Evolutionary conservation across 306 rosid species (phyloP), one percentile per base, ranked within the genome.

Genomic region (Senna tora): DNA sequence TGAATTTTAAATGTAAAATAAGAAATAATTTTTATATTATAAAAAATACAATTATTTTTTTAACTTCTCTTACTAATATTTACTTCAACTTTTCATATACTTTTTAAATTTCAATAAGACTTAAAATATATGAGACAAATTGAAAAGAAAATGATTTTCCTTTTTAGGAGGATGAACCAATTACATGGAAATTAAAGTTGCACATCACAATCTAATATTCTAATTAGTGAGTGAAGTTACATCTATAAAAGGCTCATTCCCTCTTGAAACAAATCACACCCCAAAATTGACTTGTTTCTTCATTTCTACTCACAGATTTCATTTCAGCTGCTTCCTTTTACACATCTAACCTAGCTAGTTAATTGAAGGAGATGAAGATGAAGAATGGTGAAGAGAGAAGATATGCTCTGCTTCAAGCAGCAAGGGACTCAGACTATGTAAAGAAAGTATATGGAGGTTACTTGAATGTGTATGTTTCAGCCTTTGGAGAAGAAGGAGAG

Each of bases 401-500:
- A 59, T 88, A 65, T 46, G 93, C 68, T 38, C 66, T 90, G 60
- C 81, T 90, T 33, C 87, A 80, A 9, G 91, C 90, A 45, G 84
- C 79, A 30, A 73, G 53, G 41, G 96, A 90, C 30, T 84, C 93
- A 1, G 93, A 88, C 3, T 83, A 84, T 42, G 90, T 81, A 38
- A 76, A 83, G 75, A 80, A 81, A 66, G 79, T 68, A 9, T 83
- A 88, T 11, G 94, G 89, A 13, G 89, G 92, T 22, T 90, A 86
- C 82, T 81, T 84, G 49, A 66, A 86, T 22, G 85, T 90, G 50
- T 90, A 73, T 46, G 73, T 73, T 32, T 74, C 78, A 62, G 85
- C 87, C 43, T 90, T 86, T 42, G 94, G 89, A 12, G 86, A 72
- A 43, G 91, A 84, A 75, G 94, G 85, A 51, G 92, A 88, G 21